These are phyloP conservation scores for Sporisorium scitamineum DNA, from an alignment of 1,284 basidiomycete species.

Conservation along the genomic window DNA sequence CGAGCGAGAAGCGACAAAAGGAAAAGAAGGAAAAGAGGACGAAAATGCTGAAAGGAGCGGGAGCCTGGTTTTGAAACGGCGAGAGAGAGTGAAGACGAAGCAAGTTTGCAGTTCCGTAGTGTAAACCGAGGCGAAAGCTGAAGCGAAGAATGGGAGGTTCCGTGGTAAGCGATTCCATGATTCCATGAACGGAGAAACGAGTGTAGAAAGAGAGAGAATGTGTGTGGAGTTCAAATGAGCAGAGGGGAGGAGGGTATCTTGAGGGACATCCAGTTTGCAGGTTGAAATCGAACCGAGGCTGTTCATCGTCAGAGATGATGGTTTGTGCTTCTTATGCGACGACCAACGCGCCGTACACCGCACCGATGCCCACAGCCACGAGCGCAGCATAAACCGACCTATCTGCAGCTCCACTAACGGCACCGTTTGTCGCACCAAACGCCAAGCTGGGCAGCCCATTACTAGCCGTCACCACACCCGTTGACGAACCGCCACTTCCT, in stretches of 20 bases:
- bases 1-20: too few relatives aligned
- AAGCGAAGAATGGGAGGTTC: background rate
- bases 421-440: constrained; percentile 8
- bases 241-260: constrained; percentile 9
- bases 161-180: too few relatives aligned
- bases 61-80: too few relatives aligned
- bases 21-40: background rate
- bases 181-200: too few relatives aligned
- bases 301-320: too few relatives aligned
- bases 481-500: background rate
- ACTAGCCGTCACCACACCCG: background rate
- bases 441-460: constrained; percentile 25
- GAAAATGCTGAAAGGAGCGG: background rate
- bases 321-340: too few relatives aligned
- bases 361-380: background rate
- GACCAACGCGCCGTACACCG: background rate
- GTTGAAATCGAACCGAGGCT: too few relatives aligned
- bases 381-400: background rate
- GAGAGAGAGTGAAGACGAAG: background rate
- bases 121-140: background rate
- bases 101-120: background rate
- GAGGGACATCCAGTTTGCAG: background rate
- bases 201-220: background rate
- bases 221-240: background rate
- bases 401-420: background rate